Evolutionary conservation across 2,329 filamentous ascomycete genomes (phyloP).

Genomic region (Pestalotiopsis sp.): DNA sequence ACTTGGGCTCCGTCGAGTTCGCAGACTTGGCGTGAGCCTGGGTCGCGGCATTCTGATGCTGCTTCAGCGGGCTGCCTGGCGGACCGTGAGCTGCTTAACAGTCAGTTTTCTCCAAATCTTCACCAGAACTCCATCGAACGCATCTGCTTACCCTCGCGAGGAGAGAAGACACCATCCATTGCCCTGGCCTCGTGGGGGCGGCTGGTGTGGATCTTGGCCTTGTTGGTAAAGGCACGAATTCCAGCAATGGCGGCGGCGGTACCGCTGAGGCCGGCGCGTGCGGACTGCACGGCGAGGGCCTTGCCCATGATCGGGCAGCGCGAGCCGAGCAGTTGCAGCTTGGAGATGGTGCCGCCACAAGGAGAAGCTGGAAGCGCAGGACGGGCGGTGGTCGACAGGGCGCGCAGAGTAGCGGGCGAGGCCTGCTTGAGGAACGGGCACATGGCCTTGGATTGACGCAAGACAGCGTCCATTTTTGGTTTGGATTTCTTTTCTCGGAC

Average conservation of each 20-base stretch:
- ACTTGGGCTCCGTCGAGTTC: conserved; percentile 54
- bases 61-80: conserved; percentile 30
- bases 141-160: conserved; percentile 47
- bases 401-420: conserved; percentile 86
- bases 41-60: conserved; percentile 29
- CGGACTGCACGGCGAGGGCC: conserved; percentile 85
- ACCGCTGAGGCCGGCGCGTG: conserved; percentile 48
- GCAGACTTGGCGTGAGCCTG: conserved; percentile 26
- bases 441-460: conserved; percentile 94
- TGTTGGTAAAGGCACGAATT: conserved; percentile 56
- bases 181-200: conserved; percentile 76
- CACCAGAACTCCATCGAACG: background rate
- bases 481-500: conserved; percentile 22
- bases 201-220: conserved; percentile 82
- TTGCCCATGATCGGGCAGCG: conserved; percentile 99
- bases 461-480: conserved; percentile 81
- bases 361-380: conserved; percentile 60
- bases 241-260: conserved; percentile 48
- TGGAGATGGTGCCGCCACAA: conserved; percentile 93
- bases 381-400: conserved; percentile 76
- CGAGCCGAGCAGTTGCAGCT: conserved; percentile 89
- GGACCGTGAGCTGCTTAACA: conserved; percentile 35
- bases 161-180: conserved; percentile 61
- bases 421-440: conserved; percentile 97
- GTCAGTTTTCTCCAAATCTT: background rate